Evolutionary conservation across 2,329 filamentous ascomycete genomes (phyloP), one percentile per base, ranked within the genome.

Genomic region (Cladosporium sp.): DNA sequence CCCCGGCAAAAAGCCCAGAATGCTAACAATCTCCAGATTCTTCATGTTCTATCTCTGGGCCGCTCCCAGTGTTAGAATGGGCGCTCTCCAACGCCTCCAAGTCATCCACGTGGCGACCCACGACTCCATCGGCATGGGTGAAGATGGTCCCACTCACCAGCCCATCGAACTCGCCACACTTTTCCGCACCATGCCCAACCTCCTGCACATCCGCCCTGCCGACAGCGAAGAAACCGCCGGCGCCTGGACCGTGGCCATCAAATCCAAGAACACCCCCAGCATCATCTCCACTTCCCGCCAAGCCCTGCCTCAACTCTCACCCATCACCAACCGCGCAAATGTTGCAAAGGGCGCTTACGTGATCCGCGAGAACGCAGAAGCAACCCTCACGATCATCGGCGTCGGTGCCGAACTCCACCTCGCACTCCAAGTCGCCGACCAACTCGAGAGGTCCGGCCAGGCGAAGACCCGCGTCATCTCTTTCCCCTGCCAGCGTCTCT

Each of bases 401-500:
- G 72, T 75, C 1, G 75, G 76, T n/a, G 72, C 75, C 1, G 75
- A 78, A 52, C 66, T 78, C 32, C 66, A 62, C 25, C 73, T 75
- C 51, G 74, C 74, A 0, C 59, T 79, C 2, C 64, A 71, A 18
- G 67, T 71, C 1, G 68, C 68, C 4, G 62, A 69, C 25, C 59
- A 63, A 12, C 57, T 67, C 7, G 53, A 52, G 73, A 51, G 63
- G 67, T 43, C 68, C 64, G 62, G 62, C 13, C 25, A 48, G 36
- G 64, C 76, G 49, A 67, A 64, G 18, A 70, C 71, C 0, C 71
- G 76, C 3, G 67, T 79, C 3, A 63, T 78, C 49, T 72, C 68
- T 50, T 77, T 78, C 61, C 76, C 76, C 0, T 78, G 72, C 55
- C 72, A 75, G 58, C 66, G 73, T 0, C 57, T 78, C n/a, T 78